Conservation (phyloP, 2,329 filamentous ascomycete genomes). For the Rhexocercosporidium sp. region DNA sequence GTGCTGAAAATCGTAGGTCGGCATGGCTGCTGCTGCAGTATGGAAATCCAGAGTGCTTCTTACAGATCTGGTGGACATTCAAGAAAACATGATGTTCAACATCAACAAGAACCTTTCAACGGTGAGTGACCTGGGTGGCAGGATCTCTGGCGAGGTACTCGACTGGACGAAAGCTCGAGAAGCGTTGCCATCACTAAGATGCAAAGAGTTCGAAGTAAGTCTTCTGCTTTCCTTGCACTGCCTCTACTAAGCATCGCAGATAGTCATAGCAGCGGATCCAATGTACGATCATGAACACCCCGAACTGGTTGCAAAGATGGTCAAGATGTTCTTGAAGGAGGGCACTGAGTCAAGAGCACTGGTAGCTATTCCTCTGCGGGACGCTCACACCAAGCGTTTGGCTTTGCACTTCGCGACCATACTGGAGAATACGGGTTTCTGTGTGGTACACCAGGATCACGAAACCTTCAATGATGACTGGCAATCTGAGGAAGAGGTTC, state of each 20-base stretch:
- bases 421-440: slow-evolving; percentile 61
- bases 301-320: slow-evolving; percentile 70
- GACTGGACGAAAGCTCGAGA: slow-evolving; percentile 53
- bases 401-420: slow-evolving; percentile 64
- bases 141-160: slow-evolving; percentile 66
- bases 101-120: slow-evolving; percentile 63
- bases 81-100: slow-evolving; percentile 81
- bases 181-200: slow-evolving; percentile 45
- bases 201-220: slow-evolving; percentile 49
- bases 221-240: slow-evolving; percentile 8
- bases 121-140: slow-evolving; percentile 57
- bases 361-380: slow-evolving; percentile 80
- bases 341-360: slow-evolving; percentile 67
- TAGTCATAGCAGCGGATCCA: slow-evolving; percentile 85
- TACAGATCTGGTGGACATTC: slow-evolving; percentile 84
- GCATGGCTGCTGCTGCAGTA: slow-evolving; percentile 79
- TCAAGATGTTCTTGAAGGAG: slow-evolving; percentile 68
- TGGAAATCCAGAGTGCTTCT: slow-evolving; percentile 71
- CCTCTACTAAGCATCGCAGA: slow-evolving; percentile 45
- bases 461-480: slow-evolving; percentile 77
- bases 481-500: slow-evolving; percentile 53
- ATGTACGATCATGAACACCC: slow-evolving; percentile 89
- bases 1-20: slow-evolving; percentile 52
- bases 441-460: slow-evolving; percentile 62
- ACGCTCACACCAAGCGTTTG: slow-evolving; percentile 67